Conservation (phyloP, 495 filamentous ascomycete genomes). For the Penicillium silybi region DNA sequence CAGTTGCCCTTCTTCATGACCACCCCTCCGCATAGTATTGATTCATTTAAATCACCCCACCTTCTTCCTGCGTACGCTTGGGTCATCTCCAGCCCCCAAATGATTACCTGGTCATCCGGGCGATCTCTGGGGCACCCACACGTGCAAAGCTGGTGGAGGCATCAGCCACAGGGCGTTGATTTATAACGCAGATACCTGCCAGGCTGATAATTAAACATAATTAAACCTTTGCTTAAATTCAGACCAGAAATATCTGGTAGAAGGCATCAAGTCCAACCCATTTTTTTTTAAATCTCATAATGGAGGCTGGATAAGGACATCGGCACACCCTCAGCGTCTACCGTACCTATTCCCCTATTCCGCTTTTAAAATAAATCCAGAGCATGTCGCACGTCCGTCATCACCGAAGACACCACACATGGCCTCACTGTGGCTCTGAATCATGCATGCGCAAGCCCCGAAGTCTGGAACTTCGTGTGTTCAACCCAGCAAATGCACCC, state of each 20-base stretch:
- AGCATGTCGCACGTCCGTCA: conserved; percentile 28
- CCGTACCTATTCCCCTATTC: background rate
- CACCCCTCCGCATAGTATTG: background rate
- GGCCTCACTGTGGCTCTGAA: conserved; percentile 37
- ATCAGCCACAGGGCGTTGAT: conserved; percentile 1
- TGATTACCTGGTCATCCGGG: conserved; percentile 21
- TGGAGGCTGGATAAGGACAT: conserved; percentile 7
- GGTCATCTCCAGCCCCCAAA: conserved; percentile 6
- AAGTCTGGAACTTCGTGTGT: conserved; percentile 10
- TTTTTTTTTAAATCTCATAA: background rate
- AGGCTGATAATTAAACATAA: background rate
- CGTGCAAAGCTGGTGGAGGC: conserved; percentile 1
- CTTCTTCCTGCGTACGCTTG: background rate
- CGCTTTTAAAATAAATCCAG: background rate
- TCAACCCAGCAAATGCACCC: background rate
- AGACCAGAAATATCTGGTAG: background rate
- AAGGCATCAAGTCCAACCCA: background rate
- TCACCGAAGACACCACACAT: conserved; percentile 39
- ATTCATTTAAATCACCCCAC: background rate
- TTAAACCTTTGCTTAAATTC: background rate
- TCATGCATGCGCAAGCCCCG: conserved; percentile 18
- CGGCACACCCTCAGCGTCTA: background rate
- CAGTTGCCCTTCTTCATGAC: background rate
- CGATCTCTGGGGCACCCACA: conserved; percentile 1
- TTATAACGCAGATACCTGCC: conserved; percentile 17